Evolutionary conservation across 2,329 filamentous ascomycete genomes (phyloP), one percentile per base, ranked within the genome.

Genomic region (Colletotrichum sp.): DNA sequence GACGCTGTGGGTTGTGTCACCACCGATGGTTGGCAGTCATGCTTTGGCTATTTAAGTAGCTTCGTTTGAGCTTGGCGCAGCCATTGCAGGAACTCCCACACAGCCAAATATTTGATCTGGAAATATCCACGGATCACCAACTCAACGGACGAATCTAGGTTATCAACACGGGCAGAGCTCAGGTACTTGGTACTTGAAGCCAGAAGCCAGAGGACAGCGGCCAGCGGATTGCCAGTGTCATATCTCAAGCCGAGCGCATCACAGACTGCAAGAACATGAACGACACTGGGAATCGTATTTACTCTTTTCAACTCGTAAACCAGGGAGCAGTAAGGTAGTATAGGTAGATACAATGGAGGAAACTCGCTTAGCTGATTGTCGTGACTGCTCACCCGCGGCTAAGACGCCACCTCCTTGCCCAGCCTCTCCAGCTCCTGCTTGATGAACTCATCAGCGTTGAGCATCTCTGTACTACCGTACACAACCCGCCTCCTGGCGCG

Each of bases 381-480:
- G 57, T 36, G 30, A 36, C 30, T 28, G 26, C 71, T 32, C 44
- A 55, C 36, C 49, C n/a, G 13, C 68, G 49, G 16, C 32, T n/a
- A 30, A 12, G 83, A 83, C 30, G 84, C 79, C 36, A 90, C 87
- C 82, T 94, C 93, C 72, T 86, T 86, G 10, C 93, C 93, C 75
- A 94, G 82, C 79, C 88, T 90, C 82, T 92, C 90, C 79, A 94
- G 82, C 84, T 94, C 92, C 71, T 92, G 88, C 77, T 85, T 87
- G 74, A 94, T 90, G 80, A 95, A 93, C 80, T 94, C 91, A 57
- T 89, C 88, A 3, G 93, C 93, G 80, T 93, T 95, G 76, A 95
- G 87, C 83, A 95, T 88, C 83, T 95, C 96, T 16, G 97, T 99
- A 82, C 96, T 98, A 21, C 97, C 97, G 84, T 99, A 99, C 2